Evolutionary conservation across 768 basidiomycete genomes (phyloP), one percentile per base, ranked within the genome.

Genomic region (Gyrodon lividus): DNA sequence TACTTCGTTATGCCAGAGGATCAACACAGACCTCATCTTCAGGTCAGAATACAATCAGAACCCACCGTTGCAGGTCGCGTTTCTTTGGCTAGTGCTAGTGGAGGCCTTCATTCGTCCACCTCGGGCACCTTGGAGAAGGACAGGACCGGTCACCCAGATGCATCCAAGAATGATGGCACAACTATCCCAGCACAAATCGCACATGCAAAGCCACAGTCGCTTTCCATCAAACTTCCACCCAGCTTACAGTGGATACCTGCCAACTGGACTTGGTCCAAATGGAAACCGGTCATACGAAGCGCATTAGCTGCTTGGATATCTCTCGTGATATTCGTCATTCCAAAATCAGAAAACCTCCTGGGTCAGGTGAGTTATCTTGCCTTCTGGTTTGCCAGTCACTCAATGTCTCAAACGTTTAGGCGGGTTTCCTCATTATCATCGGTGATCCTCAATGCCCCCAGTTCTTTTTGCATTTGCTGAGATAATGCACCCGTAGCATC

Each of bases 201-300:
- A 22, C 41, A 44, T 46, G 24, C 40, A 26, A 14, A n/a, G 14
- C 24, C 33, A 3, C 37, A 35, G 6, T 52, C 28, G 41, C 42
- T 9, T 26, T 10, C 22, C 2, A 20, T 55, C 20, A 58, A 33
- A 22, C 51, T 73, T 6, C 77, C 76, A 0, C 8, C 54, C 19
- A 45, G 59, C 46, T 54, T 82, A 31, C 64, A 66, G 28, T 89
- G 87, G 87, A 77, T 87, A 19, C 72, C 75, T 2, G 70, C 66
- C 14, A 87, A 84, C 51, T 77, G 72, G 65, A 79, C 69, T 0
- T 83, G 79, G 77, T 67, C 78, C 16, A 83, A 80, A 58, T 52
- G 83, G 58, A 86, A 85, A 66, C 82, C 84, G 3, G 79, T 76
- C 9, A 69, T 89, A 34, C 80, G 88, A 48, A 80, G 80, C 55